Conservation (phyloP, 2,329 filamentous ascomycete species). For the Aspergillus udagawae region DNA sequence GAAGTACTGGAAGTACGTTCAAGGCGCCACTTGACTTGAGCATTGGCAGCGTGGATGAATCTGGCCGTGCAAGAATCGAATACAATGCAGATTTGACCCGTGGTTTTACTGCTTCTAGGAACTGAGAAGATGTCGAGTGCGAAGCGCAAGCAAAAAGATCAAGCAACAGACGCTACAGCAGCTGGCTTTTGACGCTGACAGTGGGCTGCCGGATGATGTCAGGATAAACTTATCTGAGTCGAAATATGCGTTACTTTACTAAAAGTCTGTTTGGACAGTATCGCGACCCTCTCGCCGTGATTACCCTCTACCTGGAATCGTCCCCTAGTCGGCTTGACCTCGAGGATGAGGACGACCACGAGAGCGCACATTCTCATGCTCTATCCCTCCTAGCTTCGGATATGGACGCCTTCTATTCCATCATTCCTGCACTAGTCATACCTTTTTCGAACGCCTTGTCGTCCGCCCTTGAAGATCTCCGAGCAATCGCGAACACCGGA, state of each 20-base stretch:
- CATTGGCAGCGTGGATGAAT: neutral
- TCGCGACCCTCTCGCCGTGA: constrained; percentile 33
- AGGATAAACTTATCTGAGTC: constrained; percentile 1
- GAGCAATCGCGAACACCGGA: constrained; percentile 21
- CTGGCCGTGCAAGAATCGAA: neutral
- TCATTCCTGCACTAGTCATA: constrained; percentile 21
- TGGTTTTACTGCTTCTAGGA: constrained; percentile 22
- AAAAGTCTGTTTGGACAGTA: constrained; percentile 19
- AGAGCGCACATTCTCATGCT: constrained; percentile 21
- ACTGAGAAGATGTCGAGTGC: constrained; percentile 30
- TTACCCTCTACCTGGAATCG: constrained; percentile 36
- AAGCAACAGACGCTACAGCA: constrained; percentile 28
- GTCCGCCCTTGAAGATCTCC: constrained; percentile 23
- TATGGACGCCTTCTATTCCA: constrained; percentile 32
- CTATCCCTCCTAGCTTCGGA: constrained; percentile 32
- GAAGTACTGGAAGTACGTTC: constrained; percentile 31
- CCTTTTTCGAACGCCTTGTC: constrained; percentile 25
- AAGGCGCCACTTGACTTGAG: neutral
- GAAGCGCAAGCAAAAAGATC: constrained; percentile 30
- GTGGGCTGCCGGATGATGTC: constrained; percentile 32
- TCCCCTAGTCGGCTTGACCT: constrained; percentile 18
- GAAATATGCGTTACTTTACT: neutral
- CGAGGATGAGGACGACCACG: constrained; percentile 11
- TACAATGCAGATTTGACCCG: neutral
- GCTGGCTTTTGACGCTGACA: constrained; percentile 31